A percentile compares a stretch with the other conserved stretches of the same genome.
These are phyloP conservation scores for Dendrocalamus sinicus DNA, from an alignment of 176 grass and related monocot genomes.

Conservation along the genomic window DNA sequence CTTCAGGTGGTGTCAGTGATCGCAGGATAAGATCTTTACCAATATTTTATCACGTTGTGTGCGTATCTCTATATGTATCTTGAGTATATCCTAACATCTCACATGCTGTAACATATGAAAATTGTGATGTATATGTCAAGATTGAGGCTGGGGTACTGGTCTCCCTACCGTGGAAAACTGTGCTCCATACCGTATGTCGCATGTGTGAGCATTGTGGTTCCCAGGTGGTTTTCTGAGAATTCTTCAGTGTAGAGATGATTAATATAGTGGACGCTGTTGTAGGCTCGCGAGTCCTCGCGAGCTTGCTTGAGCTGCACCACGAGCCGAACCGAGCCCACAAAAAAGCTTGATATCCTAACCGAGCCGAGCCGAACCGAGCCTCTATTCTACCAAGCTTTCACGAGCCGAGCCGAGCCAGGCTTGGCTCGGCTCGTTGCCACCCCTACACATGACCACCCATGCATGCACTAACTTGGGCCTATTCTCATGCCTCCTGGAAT, in stretches of 20 bases:
- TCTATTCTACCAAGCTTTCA: too few relatives aligned
- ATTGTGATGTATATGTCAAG: conserved; percentile 45
- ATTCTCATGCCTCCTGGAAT: too few relatives aligned
- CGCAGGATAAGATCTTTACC: conserved; percentile 41
- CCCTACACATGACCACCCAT: too few relatives aligned
- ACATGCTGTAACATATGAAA: conserved; percentile 47
- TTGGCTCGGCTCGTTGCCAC: too few relatives aligned
- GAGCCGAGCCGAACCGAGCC: too few relatives aligned
- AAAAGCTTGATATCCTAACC: too few relatives aligned
- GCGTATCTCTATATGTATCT: conserved; percentile 37
- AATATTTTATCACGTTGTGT: conserved; percentile 51
- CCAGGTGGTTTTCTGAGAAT: neutral
- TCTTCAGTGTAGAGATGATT: neutral
- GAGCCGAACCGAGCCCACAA: too few relatives aligned
- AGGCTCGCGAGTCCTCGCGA: too few relatives aligned
- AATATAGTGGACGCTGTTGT: too few relatives aligned
- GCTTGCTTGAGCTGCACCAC: too few relatives aligned
- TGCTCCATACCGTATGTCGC: neutral
- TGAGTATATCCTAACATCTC: conserved; percentile 27
- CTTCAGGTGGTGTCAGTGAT: conserved; percentile 56
- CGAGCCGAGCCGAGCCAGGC: too few relatives aligned
- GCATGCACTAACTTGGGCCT: too few relatives aligned
- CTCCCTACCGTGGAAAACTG: neutral
- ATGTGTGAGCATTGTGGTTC: neutral
- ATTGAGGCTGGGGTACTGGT: conserved; percentile 22